phyloP scores from a whole-genome alignment of 768 basidiomycete species.

The Hypholoma fasciculare region DNA sequence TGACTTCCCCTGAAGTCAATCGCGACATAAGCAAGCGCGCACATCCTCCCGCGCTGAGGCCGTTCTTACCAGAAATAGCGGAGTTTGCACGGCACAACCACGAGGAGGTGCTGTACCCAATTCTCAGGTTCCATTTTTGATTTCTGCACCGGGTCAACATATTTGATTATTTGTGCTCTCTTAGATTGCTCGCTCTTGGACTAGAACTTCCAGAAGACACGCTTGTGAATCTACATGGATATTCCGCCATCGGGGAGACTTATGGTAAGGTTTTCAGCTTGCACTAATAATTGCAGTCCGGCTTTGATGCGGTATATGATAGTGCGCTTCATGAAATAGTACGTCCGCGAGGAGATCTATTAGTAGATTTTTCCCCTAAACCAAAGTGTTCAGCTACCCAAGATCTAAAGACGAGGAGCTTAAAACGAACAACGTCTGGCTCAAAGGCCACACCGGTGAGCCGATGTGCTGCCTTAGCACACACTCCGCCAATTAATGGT shows the following conservation, averaged over 20 bases:
- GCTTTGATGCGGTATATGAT: neutral
- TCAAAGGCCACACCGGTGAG: conserved; percentile 60
- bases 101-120: conserved; percentile 47
- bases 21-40: conserved; percentile 43
- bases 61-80: conserved; percentile 53
- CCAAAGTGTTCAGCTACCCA: conserved; percentile 39
- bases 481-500: neutral
- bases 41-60: conserved; percentile 51
- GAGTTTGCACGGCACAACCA: conserved; percentile 53
- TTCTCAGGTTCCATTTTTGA: conserved; percentile 34
- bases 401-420: conserved; percentile 48
- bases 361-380: neutral
- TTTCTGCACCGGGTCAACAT: neutral
- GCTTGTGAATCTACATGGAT: conserved; percentile 48
- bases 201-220: conserved; percentile 56
- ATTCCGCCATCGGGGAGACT: conserved; percentile 39
- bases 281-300: neutral
- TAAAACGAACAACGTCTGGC: conserved; percentile 55
- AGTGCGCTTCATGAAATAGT: conserved; percentile 75
- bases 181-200: conserved; percentile 49
- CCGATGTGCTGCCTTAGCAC: neutral
- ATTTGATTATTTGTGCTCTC: neutral
- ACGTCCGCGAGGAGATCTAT: conserved; percentile 11
- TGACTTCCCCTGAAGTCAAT: conserved; percentile 38
- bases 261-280: conserved; percentile 28